Conservation (phyloP, 2,329 filamentous ascomycete species). For the Stromatinia cepivora region DNA sequence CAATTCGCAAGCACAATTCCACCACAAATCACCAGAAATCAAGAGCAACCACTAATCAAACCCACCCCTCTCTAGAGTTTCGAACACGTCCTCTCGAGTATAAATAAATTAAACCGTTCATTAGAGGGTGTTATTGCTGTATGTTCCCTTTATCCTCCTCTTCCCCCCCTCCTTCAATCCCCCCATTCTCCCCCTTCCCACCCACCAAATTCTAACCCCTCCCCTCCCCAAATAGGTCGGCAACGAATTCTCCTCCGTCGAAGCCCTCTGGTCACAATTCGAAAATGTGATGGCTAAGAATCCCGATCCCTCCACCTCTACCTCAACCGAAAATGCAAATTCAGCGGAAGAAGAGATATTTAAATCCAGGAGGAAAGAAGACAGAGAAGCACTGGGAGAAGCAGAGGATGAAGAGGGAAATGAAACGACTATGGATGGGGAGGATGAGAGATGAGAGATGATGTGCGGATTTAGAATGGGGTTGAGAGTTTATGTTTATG, state of each 20-base stretch:
- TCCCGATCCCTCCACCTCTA: constrained; percentile 38
- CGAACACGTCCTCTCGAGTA: constrained; percentile 90
- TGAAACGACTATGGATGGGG: constrained; percentile 16
- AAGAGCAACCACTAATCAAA: background rate
- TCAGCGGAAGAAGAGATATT: constrained; percentile 9
- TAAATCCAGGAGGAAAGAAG: background rate
- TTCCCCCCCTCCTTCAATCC: too few relatives aligned
- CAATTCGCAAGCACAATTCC: too few relatives aligned
- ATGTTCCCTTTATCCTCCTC: background rate
- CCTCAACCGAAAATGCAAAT: constrained; percentile 35
- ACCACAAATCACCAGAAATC: too few relatives aligned
- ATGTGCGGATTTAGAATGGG: too few relatives aligned
- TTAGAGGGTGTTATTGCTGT: constrained; percentile 89
- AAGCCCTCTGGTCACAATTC: constrained; percentile 95
- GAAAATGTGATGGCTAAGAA: constrained; percentile 91
- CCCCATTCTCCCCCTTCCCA: too few relatives aligned
- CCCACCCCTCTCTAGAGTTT: constrained; percentile 55
- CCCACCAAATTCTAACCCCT: background rate
- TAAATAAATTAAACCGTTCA: constrained; percentile 91
- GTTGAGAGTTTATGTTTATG: background rate
- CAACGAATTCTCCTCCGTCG: constrained; percentile 95
- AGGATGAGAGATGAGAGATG: background rate
- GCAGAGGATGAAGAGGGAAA: constrained; percentile 30
- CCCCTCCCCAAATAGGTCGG: constrained; percentile 62
- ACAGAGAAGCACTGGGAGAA: background rate